These are phyloP conservation scores for Beverwykella pulmonaria DNA, from an alignment of 495 filamentous ascomycete genomes.

Conservation along the genomic window DNA sequence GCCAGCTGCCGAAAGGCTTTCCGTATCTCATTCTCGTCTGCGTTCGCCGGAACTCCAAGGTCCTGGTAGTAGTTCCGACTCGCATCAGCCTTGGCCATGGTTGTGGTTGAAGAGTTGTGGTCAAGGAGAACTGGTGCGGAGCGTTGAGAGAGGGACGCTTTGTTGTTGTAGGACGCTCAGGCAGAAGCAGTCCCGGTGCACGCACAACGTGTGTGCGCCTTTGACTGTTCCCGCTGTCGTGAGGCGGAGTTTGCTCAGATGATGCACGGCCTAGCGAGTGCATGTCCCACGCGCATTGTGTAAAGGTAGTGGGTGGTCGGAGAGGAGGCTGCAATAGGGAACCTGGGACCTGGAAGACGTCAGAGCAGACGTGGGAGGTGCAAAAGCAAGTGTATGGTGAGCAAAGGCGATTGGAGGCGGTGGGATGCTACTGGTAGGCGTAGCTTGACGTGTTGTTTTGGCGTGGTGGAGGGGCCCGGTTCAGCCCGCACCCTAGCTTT, in stretches of 20 bases:
- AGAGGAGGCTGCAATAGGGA: background rate
- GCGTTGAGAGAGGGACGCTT: background rate
- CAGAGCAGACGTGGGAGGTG: background rate
- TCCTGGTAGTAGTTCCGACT: constrained; percentile 81
- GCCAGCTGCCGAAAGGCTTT: constrained; percentile 86
- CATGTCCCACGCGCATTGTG: constrained; percentile 9
- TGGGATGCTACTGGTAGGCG: background rate
- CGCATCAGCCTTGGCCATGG: constrained; percentile 43
- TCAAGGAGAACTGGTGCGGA: background rate
- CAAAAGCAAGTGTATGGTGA: constrained; percentile 8
- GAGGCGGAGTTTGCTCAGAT: constrained; percentile 28
- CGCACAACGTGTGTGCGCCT: background rate
- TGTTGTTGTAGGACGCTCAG: background rate
- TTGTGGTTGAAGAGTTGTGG: constrained; percentile 17
- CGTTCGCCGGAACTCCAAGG: constrained; percentile 66
- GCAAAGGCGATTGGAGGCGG: constrained; percentile 4
- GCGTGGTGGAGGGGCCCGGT: background rate
- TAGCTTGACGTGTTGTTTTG: background rate
- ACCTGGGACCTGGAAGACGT: background rate
- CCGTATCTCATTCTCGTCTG: constrained; percentile 73
- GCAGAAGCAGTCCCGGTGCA: constrained; percentile 8
- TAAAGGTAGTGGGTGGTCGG: background rate
- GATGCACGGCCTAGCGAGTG: constrained; percentile 16
- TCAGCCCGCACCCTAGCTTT: background rate
- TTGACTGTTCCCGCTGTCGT: background rate